phyloP scores from a whole-genome alignment of 257 asterid genomes.

The Solanum bulbocastanum region DNA sequence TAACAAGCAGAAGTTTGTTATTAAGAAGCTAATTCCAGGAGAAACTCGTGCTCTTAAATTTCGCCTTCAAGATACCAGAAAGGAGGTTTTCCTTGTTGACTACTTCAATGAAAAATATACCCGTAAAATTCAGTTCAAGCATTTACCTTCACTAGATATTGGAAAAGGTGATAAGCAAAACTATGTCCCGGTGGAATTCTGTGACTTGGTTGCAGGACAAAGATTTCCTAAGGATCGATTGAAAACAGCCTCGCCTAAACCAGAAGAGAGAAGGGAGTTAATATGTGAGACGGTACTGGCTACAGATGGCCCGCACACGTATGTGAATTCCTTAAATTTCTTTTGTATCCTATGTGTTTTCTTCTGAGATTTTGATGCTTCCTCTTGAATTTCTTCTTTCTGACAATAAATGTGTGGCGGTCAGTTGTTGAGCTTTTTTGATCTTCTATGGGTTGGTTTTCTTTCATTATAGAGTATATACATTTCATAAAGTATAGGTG shows the following conservation, averaged over 20 bases:
- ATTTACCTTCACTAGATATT: conserved; percentile 49
- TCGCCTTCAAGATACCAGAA: conserved; percentile 12
- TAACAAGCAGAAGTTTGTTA: conserved; percentile 36
- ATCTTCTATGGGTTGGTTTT: background rate
- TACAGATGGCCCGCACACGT: conserved; percentile 68
- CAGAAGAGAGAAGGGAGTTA: conserved; percentile 22
- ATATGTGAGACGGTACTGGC: conserved; percentile 41
- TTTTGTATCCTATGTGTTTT: background rate
- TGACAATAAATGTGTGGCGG: background rate
- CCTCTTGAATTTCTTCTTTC: background rate
- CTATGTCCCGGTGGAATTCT: conserved; percentile 61
- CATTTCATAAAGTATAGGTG: background rate
- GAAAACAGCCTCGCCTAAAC: background rate
- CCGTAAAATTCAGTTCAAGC: conserved; percentile 14
- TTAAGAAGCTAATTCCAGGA: conserved; percentile 18
- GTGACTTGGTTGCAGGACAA: conserved; percentile 55
- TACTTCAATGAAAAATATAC: conserved; percentile 44
- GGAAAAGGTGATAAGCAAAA: conserved; percentile 28
- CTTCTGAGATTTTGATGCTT: background rate
- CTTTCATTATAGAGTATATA: background rate
- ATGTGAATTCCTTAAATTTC: conserved; percentile 11
- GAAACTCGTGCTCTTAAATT: conserved; percentile 17
- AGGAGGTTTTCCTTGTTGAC: conserved; percentile 13
- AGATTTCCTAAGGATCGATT: conserved; percentile 30
- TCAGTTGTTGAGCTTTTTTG: background rate